Percentiles rank a stretch among this genome's conserved stretches.
phyloP scores from a whole-genome alignment of 202 grass and related monocot genomes.

The Elaeis oleifera region DNA sequence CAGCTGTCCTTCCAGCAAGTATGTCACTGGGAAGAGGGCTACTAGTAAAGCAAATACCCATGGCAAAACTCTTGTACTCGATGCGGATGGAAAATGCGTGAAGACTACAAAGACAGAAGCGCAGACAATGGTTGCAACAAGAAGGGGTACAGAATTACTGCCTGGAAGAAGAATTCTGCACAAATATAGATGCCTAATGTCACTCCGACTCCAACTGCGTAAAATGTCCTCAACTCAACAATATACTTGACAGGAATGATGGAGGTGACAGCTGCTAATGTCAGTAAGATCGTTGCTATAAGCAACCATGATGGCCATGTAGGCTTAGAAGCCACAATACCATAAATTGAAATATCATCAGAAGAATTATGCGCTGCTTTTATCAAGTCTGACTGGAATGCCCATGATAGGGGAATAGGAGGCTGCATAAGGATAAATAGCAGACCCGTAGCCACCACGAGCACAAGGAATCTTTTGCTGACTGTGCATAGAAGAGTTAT shows the following conservation, averaged over 20 bases:
- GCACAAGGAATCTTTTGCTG: constrained; percentile 64
- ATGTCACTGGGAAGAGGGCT: constrained; percentile 78
- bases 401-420: constrained; percentile 70
- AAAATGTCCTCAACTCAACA: constrained; percentile 71
- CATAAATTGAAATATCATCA: constrained; percentile 93
- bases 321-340: constrained; percentile 58
- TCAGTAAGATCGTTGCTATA: constrained; percentile 74
- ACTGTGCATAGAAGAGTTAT: constrained; percentile 37
- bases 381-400: constrained; percentile 81
- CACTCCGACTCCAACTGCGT: constrained; percentile 62
- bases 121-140: constrained; percentile 69
- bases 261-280: constrained; percentile 70
- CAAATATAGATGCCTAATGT: constrained; percentile 92
- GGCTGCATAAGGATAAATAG: constrained; percentile 90
- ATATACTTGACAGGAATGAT: constrained; percentile 95
- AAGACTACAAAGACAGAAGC: constrained; percentile 80
- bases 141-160: constrained; percentile 82
- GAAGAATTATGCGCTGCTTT: constrained; percentile 59
- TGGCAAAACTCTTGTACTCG: constrained; percentile 82
- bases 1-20: constrained; percentile 89
- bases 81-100: constrained; percentile 85
- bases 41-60: constrained; percentile 91
- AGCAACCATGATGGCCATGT: constrained; percentile 98
- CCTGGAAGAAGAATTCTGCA: constrained; percentile 89
- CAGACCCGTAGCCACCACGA: constrained; percentile 73